Evolutionary conservation across 2,329 filamentous ascomycete species (phyloP), one percentile per base, ranked within the genome.

Genomic region (Madurella fahalii): DNA sequence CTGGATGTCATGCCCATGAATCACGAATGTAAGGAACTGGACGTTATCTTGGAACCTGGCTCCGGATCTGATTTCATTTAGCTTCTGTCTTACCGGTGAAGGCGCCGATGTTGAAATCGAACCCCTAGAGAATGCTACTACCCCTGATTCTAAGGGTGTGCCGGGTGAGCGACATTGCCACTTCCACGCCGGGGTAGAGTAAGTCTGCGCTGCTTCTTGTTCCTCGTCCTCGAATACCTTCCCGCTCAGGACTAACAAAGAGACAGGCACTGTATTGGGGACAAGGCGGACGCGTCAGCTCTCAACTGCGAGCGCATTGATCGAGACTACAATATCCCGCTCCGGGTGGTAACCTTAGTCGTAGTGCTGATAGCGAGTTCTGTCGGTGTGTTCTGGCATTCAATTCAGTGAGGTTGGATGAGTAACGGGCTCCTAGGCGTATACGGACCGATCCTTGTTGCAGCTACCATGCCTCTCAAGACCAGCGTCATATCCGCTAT

Each of bases 171-270:
- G 76, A 58, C 75, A 81, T 62, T 90, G 86, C 61, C 87, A 91
- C 65, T 89, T 86, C 68, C 87, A 91, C 62, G 86, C 86, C 9
- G 86, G 86, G 39, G 83, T 90, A 17, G 84, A 89, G 85, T 88
- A 72, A 70, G 83, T 25, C 4, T 37, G 9, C 11, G 9, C 4
- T 37, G 34, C 9, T 37, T 37, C 34, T 37, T 37, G 4, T 37
- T 4, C 4, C 9, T 37, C 34, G 13, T 72, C 2, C 53, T 5
- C 20, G 7, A 12, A 8, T 13, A 9, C 13, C 9, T 9, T 11
- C 48, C n/a, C 18, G 25, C 25, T 25, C 58, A 47, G 49, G 11
- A 43, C 47, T 53, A 34, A 25, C 46, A 54, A 13, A 37, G 9
- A 12, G 63, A 62, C 68, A 77, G 78, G 58, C 81, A 88, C 63